These are phyloP conservation scores for Fagus sylvatica DNA, from an alignment of 306 rosid genomes.

Conservation along the genomic window DNA sequence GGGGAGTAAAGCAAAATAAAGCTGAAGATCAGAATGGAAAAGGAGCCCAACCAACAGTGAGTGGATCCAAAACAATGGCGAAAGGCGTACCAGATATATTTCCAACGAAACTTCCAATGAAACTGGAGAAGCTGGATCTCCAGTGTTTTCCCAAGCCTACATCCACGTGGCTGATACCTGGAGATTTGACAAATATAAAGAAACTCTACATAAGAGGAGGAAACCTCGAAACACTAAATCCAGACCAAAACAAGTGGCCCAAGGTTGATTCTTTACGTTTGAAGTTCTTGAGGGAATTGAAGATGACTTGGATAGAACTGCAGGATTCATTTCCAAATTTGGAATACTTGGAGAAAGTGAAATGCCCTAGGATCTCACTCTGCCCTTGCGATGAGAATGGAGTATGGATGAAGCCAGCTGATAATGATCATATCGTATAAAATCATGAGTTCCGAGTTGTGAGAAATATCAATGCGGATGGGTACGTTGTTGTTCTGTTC, in stretches of 20 bases:
- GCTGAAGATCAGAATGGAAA: neutral
- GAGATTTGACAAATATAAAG: neutral
- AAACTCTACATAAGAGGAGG: conserved; percentile 30
- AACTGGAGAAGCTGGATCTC: conserved; percentile 18
- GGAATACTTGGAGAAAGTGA: conserved; percentile 2
- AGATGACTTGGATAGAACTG: neutral
- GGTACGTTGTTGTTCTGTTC: no score
- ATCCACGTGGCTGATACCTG: neutral
- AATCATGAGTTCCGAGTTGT: no score
- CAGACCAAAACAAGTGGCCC: rapidly evolving
- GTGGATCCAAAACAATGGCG: no score
- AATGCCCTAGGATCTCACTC: neutral
- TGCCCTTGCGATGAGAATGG: conserved; percentile 5
- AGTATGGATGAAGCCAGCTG: conserved; percentile 17
- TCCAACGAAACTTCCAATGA: no score
- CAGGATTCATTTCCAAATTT: neutral
- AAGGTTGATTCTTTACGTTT: neutral
- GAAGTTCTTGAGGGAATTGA: neutral
- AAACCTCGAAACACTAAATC: neutral
- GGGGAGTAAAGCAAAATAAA: conserved; percentile 1
- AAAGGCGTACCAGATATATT: no score
- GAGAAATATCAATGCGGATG: no score
- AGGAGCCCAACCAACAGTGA: no score
- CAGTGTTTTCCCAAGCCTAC: conserved; percentile 1
- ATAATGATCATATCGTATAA: no score